These are phyloP conservation scores for Pinus tabuliformis DNA, from an alignment of 75 land plant species.

Conservation along the genomic window DNA sequence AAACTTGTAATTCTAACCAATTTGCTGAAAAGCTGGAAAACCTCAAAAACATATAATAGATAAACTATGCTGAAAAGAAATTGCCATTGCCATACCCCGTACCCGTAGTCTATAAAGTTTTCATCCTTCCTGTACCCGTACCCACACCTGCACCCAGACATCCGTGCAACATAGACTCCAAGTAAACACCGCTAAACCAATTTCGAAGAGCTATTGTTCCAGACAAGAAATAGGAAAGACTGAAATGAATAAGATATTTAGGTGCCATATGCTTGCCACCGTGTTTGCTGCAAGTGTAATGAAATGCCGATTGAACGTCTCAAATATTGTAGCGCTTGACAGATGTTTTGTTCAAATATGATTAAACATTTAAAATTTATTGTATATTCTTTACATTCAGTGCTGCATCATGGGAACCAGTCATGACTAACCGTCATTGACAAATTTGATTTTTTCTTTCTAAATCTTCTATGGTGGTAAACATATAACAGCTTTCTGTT, in stretches of 20 bases:
- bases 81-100: no score
- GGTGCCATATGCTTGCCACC: background rate
- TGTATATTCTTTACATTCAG: background rate
- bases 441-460: background rate
- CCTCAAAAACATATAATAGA: no score
- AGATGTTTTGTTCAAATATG: background rate
- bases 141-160: no score
- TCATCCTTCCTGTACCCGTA: no score
- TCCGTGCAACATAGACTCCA: no score
- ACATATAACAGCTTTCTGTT: background rate
- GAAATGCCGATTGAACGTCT: background rate
- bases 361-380: background rate
- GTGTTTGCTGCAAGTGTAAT: background rate
- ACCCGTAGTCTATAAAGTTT: no score
- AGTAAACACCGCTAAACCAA: no score
- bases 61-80: no score
- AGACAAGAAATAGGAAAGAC: background rate
- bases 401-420: background rate
- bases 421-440: background rate
- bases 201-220: background rate
- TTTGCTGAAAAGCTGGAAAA: no score
- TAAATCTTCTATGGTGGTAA: background rate
- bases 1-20: no score
- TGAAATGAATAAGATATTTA: background rate
- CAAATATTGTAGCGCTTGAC: background rate